Conservation (phyloP, 2,329 filamentous ascomycete species). For the Amauroascus verrucosus region DNA sequence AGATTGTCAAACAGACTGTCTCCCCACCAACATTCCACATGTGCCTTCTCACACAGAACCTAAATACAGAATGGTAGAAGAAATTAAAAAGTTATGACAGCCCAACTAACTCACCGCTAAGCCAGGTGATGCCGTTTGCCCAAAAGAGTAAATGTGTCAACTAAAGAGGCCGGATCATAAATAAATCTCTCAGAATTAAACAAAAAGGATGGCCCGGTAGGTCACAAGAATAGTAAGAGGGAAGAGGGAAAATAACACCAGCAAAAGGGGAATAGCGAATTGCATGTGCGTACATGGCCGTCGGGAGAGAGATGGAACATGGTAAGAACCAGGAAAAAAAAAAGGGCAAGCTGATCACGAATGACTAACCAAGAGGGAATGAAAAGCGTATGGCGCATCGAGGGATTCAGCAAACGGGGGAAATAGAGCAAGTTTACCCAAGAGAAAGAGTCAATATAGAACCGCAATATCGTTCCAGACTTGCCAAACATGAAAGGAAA, state of each 20-base stretch:
- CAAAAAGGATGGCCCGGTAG: slow-evolving; percentile 12
- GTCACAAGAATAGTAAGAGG: slow-evolving; percentile 12
- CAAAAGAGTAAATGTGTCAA: neutral
- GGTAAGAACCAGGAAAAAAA: slow-evolving; percentile 10
- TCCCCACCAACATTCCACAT: neutral
- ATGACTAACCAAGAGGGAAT: no score
- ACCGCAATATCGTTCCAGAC: neutral
- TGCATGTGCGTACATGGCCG: slow-evolving; percentile 5
- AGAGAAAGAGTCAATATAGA: slow-evolving; percentile 6
- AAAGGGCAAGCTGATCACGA: no score
- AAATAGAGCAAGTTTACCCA: neutral
- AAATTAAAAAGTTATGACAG: slow-evolving; percentile 10
- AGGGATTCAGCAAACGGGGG: neutral
- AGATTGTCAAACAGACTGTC: neutral
- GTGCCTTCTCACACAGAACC: neutral
- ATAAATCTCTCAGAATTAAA: slow-evolving; percentile 4
- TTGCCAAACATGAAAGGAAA: slow-evolving; percentile 2
- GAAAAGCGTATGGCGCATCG: neutral
- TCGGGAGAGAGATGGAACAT: slow-evolving; percentile 14
- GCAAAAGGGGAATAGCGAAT: slow-evolving; percentile 24
- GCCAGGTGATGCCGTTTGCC: slow-evolving; percentile 7
- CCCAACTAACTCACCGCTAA: slow-evolving; percentile 3
- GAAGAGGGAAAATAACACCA: slow-evolving; percentile 1
- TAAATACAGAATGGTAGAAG: slow-evolving; percentile 8
- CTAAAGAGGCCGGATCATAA: neutral